Conservation (phyloP, 345 rosid species). For the Gossypium sturtianum region DNA sequence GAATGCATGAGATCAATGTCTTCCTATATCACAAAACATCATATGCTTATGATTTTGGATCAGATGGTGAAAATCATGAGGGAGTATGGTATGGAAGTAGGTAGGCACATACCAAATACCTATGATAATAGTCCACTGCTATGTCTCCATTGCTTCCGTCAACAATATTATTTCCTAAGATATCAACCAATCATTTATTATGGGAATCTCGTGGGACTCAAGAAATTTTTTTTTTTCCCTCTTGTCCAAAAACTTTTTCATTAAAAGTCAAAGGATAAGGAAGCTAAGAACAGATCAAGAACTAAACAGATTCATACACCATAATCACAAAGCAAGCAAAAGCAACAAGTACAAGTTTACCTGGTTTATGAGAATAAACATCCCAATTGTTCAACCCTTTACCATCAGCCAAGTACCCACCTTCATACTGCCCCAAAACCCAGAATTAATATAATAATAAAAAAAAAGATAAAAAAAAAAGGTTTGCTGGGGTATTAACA, state of each 20-base stretch:
- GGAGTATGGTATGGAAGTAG: not conserved
- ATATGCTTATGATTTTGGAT: too few relatives aligned
- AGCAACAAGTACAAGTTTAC: conserved; percentile 36
- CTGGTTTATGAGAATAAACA: conserved; percentile 34
- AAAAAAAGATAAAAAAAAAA: too few relatives aligned
- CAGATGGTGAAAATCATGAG: not conserved
- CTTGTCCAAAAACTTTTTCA: too few relatives aligned
- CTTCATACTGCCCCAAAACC: conserved; percentile 37
- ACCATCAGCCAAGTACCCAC: conserved; percentile 44
- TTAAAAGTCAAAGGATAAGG: too few relatives aligned
- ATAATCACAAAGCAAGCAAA: too few relatives aligned
- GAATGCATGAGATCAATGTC: conserved; percentile 51
- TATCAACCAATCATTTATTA: not conserved
- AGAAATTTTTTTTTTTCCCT: too few relatives aligned
- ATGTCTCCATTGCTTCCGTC: conserved; percentile 64
- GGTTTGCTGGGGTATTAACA: too few relatives aligned
- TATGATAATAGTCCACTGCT: conserved; percentile 66
- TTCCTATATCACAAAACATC: conserved; percentile 29
- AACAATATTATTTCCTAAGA: conserved; percentile 30
- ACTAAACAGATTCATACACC: conserved; percentile 47
- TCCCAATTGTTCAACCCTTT: conserved; percentile 58
- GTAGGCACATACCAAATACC: conserved; percentile 34
- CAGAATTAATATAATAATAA: too few relatives aligned
- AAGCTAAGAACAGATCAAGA: conserved; percentile 60
- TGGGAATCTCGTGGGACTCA: not conserved